Evolutionary conservation across 495 filamentous ascomycete genomes (phyloP).

Genomic region (Aspergillus ellipticus): DNA sequence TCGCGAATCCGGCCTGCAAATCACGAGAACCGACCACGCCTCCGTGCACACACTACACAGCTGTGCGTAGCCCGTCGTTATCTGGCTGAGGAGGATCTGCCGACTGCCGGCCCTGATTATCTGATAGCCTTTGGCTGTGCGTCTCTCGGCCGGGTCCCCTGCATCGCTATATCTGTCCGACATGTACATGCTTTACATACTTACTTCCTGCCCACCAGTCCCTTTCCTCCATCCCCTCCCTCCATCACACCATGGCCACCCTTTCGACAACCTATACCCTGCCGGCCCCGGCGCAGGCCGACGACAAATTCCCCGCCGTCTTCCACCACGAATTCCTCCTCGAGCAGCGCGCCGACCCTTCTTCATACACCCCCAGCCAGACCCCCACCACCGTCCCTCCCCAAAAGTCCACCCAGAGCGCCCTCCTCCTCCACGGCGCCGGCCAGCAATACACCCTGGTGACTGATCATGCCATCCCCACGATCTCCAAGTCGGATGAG

Average conservation of each 20-base stretch:
- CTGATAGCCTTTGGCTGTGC: not conserved
- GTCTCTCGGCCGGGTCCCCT: not conserved
- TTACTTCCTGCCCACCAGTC: no score
- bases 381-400: not conserved
- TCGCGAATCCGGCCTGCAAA: not conserved
- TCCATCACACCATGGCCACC: slow-evolving; percentile 10
- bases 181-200: not conserved
- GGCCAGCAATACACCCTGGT: slow-evolving; percentile 41
- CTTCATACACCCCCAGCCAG: not conserved
- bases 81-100: not conserved
- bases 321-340: slow-evolving; percentile 8
- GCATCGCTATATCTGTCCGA: not conserved
- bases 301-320: slow-evolving; percentile 13
- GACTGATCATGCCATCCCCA: slow-evolving; percentile 48
- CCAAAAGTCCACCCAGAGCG: slow-evolving; percentile 25
- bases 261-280: slow-evolving; percentile 4
- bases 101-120: not conserved
- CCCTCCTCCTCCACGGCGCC: slow-evolving; percentile 31
- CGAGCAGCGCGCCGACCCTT: slow-evolving; percentile 8
- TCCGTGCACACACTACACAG: no score
- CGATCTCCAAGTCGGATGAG: slow-evolving; percentile 41
- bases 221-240: no score
- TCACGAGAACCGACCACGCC: not conserved
- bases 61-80: no score
- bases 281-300: slow-evolving; percentile 1